Conservation (phyloP, 108 stramenopile species). For the Skeletonema tropicum region DNA sequence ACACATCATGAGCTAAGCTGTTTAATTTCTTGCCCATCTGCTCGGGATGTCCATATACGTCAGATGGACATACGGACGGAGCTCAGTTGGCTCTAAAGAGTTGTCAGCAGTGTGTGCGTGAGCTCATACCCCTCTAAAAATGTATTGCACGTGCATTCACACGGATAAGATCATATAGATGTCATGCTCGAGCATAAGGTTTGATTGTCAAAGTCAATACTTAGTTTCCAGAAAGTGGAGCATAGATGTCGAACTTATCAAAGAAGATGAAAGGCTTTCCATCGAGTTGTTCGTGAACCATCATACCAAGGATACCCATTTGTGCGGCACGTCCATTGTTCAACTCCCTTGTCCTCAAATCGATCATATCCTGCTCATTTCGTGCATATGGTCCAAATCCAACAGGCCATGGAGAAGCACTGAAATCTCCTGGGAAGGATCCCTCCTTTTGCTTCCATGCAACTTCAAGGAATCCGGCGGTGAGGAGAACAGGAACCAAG, state of each 20-base stretch:
- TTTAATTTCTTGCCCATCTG: conserved; percentile 1
- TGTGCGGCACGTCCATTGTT: conserved; percentile 93
- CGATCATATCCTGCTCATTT: conserved; percentile 51
- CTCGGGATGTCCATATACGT: conserved; percentile 1
- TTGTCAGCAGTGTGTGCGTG: conserved; percentile 1
- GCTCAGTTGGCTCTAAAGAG: not conserved
- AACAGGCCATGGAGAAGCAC: conserved; percentile 38
- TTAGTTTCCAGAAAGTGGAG: conserved; percentile 12
- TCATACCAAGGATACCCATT: conserved; percentile 91
- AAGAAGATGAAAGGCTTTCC: conserved; percentile 65
- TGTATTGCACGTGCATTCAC: not conserved
- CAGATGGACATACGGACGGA: conserved; percentile 1
- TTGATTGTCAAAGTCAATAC: not conserved
- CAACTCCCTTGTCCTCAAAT: conserved; percentile 84
- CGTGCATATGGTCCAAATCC: conserved; percentile 45
- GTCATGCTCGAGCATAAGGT: not conserved
- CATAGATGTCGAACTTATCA: conserved; percentile 48
- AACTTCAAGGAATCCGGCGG: conserved; percentile 36
- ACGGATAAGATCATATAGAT: not conserved
- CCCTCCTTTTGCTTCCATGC: conserved; percentile 53
- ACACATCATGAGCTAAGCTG: conserved; percentile 4
- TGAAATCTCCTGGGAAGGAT: conserved; percentile 52
- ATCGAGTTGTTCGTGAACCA: conserved; percentile 78
- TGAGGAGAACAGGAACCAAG: conserved; percentile 37
- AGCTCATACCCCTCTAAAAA: conserved; percentile 6